A percentile compares a stretch with the other conserved stretches of the same genome.
These are phyloP conservation scores for Vitis hybrid DNA, from an alignment of 177 flowering plant species.

Conservation along the genomic window DNA sequence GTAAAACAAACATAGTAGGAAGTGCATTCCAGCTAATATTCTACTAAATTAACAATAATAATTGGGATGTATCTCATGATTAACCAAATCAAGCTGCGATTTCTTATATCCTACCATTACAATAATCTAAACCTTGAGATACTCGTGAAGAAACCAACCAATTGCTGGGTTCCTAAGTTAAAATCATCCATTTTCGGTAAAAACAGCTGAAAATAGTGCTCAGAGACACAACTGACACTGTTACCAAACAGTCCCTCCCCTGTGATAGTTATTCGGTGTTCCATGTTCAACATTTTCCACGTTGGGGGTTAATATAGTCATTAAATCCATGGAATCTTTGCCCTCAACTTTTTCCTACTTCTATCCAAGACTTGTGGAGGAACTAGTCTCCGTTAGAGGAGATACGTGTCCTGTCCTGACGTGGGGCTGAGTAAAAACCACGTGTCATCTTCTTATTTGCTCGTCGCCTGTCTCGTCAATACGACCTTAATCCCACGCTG, in stretches of 20 bases:
- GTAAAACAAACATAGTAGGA: background rate
- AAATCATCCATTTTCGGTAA: background rate
- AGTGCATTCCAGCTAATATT: slow-evolving; percentile 1
- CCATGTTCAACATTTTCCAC: background rate
- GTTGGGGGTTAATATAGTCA: background rate
- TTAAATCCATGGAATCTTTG: background rate
- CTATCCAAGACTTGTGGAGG: slow-evolving; percentile 3
- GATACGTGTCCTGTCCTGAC: background rate
- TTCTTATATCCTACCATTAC: background rate
- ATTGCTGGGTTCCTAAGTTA: background rate
- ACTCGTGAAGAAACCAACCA: background rate
- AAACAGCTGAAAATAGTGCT: no score
- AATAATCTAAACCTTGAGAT: background rate
- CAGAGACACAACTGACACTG: background rate
- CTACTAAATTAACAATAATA: background rate
- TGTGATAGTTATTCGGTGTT: background rate
- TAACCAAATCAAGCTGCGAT: background rate
- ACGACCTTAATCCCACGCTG: background rate
- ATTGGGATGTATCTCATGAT: background rate
- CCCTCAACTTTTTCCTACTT: background rate
- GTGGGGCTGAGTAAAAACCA: background rate
- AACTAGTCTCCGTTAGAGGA: background rate
- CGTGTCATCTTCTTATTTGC: background rate
- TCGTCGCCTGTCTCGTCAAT: background rate
- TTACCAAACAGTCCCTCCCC: background rate